Base-by-base conservation (phyloP, 108 stramenopile genomes). In the Cyclotella distinguenda region DNA sequence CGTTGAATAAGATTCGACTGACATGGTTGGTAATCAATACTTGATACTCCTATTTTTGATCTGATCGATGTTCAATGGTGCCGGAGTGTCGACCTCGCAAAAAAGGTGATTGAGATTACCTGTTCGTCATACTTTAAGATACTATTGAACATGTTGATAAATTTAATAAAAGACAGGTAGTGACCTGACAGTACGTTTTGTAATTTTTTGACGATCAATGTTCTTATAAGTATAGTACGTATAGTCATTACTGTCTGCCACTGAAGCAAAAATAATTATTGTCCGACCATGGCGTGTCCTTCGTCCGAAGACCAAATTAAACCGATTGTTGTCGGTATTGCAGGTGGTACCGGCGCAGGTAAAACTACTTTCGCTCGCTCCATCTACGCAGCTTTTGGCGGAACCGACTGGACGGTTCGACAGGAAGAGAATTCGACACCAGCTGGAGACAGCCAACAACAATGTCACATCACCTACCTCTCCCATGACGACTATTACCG, bases 351-450 rank as follows among this genome's bases (percentile, higher is more conserved):
- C 4, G 90, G 90, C 11, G 84, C 86, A 10, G 90, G 87, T 25
- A 91, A 88, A 69, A 95, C 95, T 0, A 95, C 95, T 4, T 75
- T 96, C 38, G 86, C 95, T 6, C 63, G 73, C 22, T 80, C 85
- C 31, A 55, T 97, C 5, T 90, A 83, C 63, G 56, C 81, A 9
- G 80, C 70, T 4, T 75, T 96, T 8, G 93, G 89, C n/a, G 80
- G 89, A 0, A 90, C 54, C 77, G 92, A 26, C 68, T 85, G 55
- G 72, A 71, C 55, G 27, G 89, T 91, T 55, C 92, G 90, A 69
- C 72, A 63, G 60, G 86, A 92, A 34, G 90, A 89, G 56, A 60
- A 42, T 42, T 46, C 34, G 28, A 11, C 30, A 27, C 44, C 25
- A 22, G 31, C n/a, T 34, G 10, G 0, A n/a, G 31, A n/a, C 23